Conservation (phyloP, 495 filamentous ascomycete species). For the Podospora didyma region DNA sequence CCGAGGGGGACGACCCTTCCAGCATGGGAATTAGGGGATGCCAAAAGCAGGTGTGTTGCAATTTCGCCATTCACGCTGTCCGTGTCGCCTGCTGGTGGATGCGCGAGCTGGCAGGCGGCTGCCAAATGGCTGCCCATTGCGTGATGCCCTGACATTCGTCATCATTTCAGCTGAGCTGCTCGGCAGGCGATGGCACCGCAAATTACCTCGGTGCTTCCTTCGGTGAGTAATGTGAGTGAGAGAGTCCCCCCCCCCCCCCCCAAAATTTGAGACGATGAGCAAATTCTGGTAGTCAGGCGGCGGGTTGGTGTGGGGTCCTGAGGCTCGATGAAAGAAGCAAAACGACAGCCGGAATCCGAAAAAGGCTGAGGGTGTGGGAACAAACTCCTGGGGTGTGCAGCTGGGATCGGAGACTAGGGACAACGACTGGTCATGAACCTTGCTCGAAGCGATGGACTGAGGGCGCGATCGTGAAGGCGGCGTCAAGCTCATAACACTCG, state of each 20-base stretch:
- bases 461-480: not conserved
- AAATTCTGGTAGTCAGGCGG: not conserved
- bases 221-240: too few species aligned
- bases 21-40: too few species aligned
- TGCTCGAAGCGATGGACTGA: constrained; percentile 16
- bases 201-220: too few species aligned
- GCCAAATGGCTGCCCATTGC: constrained; percentile 6
- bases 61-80: too few species aligned
- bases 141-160: constrained; percentile 11
- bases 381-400: not conserved
- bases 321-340: constrained; percentile 8
- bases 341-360: not conserved
- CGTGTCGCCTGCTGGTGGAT: too few species aligned
- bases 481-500: constrained; percentile 14
- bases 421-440: constrained; percentile 8
- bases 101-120: not conserved
- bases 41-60: too few species aligned
- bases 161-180: constrained; percentile 14
- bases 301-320: constrained; percentile 5
- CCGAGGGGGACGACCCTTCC: too few species aligned
- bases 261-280: not conserved
- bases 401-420: too few species aligned
- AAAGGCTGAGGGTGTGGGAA: constrained; percentile 4
- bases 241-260: too few species aligned
- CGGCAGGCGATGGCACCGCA: too few species aligned